Percentiles rank a stretch among this genome's conserved stretches.
Evolutionary conservation across 305 asterid genomes (phyloP).

Genomic region (Plantago lanceolata): DNA sequence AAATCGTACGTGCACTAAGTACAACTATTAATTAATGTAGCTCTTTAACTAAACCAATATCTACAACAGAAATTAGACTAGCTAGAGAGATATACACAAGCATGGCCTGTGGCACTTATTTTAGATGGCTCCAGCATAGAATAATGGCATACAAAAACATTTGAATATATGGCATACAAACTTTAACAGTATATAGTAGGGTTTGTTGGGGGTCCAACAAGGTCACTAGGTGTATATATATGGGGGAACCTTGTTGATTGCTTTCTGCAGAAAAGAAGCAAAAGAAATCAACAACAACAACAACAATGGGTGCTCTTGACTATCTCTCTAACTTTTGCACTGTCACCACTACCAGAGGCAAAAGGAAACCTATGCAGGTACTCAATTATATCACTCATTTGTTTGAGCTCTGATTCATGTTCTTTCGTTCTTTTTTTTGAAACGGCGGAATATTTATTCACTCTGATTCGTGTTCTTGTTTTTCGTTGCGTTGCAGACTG

Average conservation of each 20-base stretch:
- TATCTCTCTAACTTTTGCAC: conserved; percentile 77
- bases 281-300: conserved; percentile 7
- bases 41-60: no score
- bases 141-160: not conserved
- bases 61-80: no score
- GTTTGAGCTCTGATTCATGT: not conserved
- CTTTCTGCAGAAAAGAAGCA: conserved; percentile 26
- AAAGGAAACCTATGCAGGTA: conserved; percentile 85
- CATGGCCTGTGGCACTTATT: no score
- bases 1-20: no score
- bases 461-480: not conserved
- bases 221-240: conserved; percentile 27
- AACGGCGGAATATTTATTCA: no score
- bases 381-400: not conserved
- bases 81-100: no score
- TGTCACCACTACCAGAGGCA: conserved; percentile 60
- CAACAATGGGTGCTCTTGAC: conserved; percentile 83
- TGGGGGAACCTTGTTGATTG: conserved; percentile 17
- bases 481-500: conserved; percentile 43
- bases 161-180: not conserved
- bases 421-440: no score
- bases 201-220: conserved; percentile 2
- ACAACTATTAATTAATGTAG: no score
- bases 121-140: not conserved
- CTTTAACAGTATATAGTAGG: not conserved